Base-by-base conservation (phyloP, 1,139 yeast species). In the Diutina catenulata region DNA sequence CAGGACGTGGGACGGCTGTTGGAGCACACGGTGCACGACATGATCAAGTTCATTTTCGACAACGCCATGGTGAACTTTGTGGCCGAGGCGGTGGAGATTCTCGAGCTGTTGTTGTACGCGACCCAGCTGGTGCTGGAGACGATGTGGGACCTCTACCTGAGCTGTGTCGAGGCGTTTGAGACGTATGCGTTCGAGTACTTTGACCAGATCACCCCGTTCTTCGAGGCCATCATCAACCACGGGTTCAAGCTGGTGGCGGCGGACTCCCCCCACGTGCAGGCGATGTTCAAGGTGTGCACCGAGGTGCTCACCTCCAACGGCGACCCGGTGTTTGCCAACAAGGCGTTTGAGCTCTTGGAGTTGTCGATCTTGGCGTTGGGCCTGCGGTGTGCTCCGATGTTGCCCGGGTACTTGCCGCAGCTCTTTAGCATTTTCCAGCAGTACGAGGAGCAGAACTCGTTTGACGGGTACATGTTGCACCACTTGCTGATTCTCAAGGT, bases 151-250 rank as follows among this genome's bases (percentile, higher is more conserved):
- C 52, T 74, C 26, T 71, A 59, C 50, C 57, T 62, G 33, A 47
- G 56, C 18, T 64, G 68, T 39, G 53, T 71, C 38, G 64, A 60
- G 9, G 59, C 74, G 1, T 72, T 73, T 46, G 74, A 71, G 42
- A 67, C 70, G 23, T 73, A 69, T 50, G 79, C 77, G 2, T 59
- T 51, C 40, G 77, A 72, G 43, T 74, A 66, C 49, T 69, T 64
- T 44, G 74, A 69, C 42, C 59, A 59, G 22, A 72, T 69, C 52
- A 60, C 61, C 38, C 64, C 74, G 18, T 74, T 67, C 48, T 69
- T 71, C 43, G 74, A 70, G 49, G 58, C 65, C 22, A 59, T 72
- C 28, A 62, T 70, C 39, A 64, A 57, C 44, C 59, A 60, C 47
- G 77, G 78, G 3, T 71, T 72, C 48, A 56, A 56, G 28, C 45